Base-by-base conservation (phyloP, 2,329 filamentous ascomycete genomes). In the Monosporascus sp. region DNA sequence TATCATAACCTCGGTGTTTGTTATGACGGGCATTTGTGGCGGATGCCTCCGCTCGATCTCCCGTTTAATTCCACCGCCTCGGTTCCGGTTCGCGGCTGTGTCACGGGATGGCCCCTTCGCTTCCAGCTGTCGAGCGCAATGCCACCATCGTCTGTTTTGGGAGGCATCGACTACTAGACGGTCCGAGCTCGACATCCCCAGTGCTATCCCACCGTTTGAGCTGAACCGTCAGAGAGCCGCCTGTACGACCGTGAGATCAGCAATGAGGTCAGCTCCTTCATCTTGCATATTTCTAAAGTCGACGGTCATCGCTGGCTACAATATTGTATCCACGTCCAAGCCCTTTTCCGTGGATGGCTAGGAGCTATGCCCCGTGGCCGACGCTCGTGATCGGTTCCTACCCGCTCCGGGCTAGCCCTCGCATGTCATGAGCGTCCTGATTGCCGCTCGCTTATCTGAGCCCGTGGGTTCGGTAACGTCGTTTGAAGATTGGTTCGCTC, bases 211-310 rank as follows among this genome's bases (percentile, higher is more conserved):
- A 45, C 37, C 45, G 28, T 56, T 54, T 54, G 31, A 55, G 55
- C 56, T 57, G 55, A 60, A 56, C 51, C 50, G 55, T 53, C 57
- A 58, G 57, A 48, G 54, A 56, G 55, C 56, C 57, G 61, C 54
- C 61, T 62, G 63, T 69, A 53, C 61, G 58, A 69, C 64, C 54
- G 63, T 66, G 61, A 65, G 63, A 66, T 68, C 62, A 64, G 63
- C 62, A 63, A 58, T 61, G 56, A 58, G 58, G 58, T 56, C 55
- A 57, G 56, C 50, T 51, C 54, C 50, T 57, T 57, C 56, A 58
- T 55, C 49, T 54, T 51, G 50, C 55, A 51, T 58, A 50, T 54
- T 48, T 51, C 49, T 47, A 48, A 48, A 57, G 52, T 53, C 54
- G 48, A 57, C 51, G 57, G 51, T 48, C 54, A 50, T 54, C 54